Percentiles rank a stretch among this genome's conserved stretches.
phyloP scores from a whole-genome alignment of 257 asterid species.

The Prunella vulgaris region DNA sequence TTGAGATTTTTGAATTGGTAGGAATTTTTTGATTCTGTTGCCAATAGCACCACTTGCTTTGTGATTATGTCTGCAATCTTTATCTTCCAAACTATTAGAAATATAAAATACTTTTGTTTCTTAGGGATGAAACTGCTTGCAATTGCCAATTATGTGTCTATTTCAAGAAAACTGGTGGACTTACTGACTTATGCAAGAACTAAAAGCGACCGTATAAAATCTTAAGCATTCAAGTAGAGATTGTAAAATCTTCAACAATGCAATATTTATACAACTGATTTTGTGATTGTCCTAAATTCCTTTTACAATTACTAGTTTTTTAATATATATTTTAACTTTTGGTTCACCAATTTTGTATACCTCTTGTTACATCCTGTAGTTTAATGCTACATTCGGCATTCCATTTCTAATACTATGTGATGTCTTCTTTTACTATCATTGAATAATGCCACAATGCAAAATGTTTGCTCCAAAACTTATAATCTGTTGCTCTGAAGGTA shows the following conservation, averaged over 20 bases:
- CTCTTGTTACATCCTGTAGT: background rate
- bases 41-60: background rate
- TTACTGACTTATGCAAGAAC: background rate
- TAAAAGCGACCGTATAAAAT: background rate
- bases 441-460: constrained; percentile 12
- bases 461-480: constrained; percentile 20
- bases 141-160: background rate
- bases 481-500: constrained; percentile 46
- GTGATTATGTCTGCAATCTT: background rate
- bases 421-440: background rate
- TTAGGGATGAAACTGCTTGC: background rate
- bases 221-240: background rate
- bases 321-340: background rate
- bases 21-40: background rate
- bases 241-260: background rate
- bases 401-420: background rate
- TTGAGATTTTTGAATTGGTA: constrained; percentile 4
- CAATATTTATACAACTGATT: background rate
- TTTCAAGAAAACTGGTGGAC: constrained; percentile 3
- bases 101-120: background rate
- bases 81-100: background rate
- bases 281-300: background rate
- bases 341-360: background rate
- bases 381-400: background rate
- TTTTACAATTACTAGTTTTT: background rate